Conservation (phyloP, 1,284 basidiomycete genomes). For the Pseudozyma tsukubaensis region DNA sequence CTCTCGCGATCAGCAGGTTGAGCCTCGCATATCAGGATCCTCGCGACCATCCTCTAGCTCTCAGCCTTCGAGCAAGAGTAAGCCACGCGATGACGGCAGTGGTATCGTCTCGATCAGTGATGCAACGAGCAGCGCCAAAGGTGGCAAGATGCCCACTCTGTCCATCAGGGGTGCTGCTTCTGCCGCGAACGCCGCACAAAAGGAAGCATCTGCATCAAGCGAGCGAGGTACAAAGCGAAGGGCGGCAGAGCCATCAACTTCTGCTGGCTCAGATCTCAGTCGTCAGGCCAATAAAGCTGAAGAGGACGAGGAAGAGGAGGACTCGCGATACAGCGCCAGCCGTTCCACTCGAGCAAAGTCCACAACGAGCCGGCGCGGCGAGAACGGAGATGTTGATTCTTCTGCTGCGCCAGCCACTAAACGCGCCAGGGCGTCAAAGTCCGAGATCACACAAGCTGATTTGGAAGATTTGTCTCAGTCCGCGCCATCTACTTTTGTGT, state of each 20-base stretch:
- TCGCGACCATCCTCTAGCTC: slow-evolving; percentile 1
- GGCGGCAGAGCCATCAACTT: background rate
- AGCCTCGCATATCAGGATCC: slow-evolving; percentile 6
- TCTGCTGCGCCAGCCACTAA: slow-evolving; percentile 10
- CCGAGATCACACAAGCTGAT: slow-evolving; percentile 39
- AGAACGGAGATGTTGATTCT: too few species aligned
- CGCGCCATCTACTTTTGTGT: slow-evolving; percentile 45
- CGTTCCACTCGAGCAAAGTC: slow-evolving; percentile 20
- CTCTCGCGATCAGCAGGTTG: slow-evolving; percentile 6
- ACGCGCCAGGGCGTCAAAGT: slow-evolving; percentile 9
- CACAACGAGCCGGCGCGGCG: background rate
- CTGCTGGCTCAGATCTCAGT: slow-evolving; percentile 1
- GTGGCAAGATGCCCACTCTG: slow-evolving; percentile 22
- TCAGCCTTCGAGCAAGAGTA: slow-evolving; percentile 5
- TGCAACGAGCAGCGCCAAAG: slow-evolving; percentile 11
- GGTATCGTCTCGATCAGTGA: slow-evolving; percentile 39
- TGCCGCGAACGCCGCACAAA: slow-evolving; percentile 6
- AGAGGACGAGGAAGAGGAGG: slow-evolving; percentile 32
- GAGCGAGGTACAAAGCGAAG: slow-evolving; percentile 23
- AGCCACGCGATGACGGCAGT: slow-evolving; percentile 12
- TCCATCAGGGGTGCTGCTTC: slow-evolving; percentile 36
- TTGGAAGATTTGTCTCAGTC: slow-evolving; percentile 47
- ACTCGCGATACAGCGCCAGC: slow-evolving; percentile 43
- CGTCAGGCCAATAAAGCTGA: background rate
- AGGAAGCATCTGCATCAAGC: background rate